phyloP scores from a whole-genome alignment of 192 early-diverging fungal species.

The Mortierella hygrophila region DNA sequence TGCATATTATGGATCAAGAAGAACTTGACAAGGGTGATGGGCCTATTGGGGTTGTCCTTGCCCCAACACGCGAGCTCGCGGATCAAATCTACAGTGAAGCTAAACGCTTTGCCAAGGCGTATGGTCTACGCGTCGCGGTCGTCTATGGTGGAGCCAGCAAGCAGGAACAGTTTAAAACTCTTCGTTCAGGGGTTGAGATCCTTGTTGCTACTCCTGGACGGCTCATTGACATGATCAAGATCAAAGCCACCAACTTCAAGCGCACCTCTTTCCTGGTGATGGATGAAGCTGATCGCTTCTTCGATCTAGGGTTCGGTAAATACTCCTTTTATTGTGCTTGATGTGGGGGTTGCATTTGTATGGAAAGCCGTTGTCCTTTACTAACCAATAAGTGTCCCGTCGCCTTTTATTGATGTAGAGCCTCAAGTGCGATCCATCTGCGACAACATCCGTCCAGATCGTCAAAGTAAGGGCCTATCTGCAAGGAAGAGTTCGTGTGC shows the following conservation, averaged over 20 bases:
- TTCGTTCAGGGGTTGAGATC: constrained; percentile 81
- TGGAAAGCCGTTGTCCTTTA: not conserved
- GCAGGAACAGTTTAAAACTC: constrained; percentile 85
- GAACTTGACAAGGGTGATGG: constrained; percentile 82
- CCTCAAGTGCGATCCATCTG: constrained; percentile 85
- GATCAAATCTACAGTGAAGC: constrained; percentile 84
- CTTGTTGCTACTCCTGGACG: constrained; percentile 88
- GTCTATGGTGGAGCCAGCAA: constrained; percentile 89
- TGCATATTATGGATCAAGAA: constrained; percentile 89
- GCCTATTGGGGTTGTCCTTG: constrained; percentile 83
- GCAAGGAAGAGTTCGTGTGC: not conserved
- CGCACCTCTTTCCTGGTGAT: constrained; percentile 90
- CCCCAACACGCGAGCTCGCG: constrained; percentile 85
- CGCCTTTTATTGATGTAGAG: constrained; percentile 52
- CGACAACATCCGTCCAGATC: constrained; percentile 83
- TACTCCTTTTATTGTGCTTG: constrained; percentile 41
- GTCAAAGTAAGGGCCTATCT: constrained; percentile 71
- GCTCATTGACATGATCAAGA: constrained; percentile 90
- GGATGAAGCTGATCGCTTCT: constrained; percentile 97
- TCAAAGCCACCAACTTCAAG: constrained; percentile 86
- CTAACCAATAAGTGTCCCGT: not conserved
- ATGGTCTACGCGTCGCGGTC: constrained; percentile 73
- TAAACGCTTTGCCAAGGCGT: constrained; percentile 85
- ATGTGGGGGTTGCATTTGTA: constrained; percentile 17
- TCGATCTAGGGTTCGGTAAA: constrained; percentile 94